Evolutionary conservation across 768 basidiomycete species (phyloP).

Genomic region (Myochromella boudieri): DNA sequence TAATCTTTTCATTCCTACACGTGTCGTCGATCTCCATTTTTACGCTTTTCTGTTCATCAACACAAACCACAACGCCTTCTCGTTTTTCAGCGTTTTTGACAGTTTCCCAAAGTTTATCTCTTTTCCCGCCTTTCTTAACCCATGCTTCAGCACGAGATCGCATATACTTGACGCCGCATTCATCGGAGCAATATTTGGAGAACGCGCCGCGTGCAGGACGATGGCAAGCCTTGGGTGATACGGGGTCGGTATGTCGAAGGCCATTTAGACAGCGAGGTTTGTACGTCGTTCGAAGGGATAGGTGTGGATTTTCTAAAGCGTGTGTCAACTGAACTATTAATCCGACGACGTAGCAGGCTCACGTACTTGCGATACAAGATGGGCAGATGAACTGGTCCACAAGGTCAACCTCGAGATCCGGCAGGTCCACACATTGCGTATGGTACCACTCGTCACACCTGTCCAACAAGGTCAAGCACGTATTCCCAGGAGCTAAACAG

Average conservation of each 20-base stretch:
- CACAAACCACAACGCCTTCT: conserved; percentile 65
- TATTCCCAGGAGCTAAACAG: not conserved
- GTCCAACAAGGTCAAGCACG: conserved; percentile 1
- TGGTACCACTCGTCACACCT: conserved; percentile 98
- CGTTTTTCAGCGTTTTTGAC: conserved; percentile 69
- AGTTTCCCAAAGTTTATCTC: conserved; percentile 68
- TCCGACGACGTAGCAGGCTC: not conserved
- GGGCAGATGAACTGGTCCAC: conserved; percentile 94
- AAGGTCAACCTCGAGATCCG: conserved; percentile 79
- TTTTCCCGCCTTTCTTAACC: conserved; percentile 61
- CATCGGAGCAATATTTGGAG: conserved; percentile 91
- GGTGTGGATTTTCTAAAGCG: conserved; percentile 52
- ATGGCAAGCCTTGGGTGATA: conserved; percentile 69
- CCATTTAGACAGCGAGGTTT: conserved; percentile 78
- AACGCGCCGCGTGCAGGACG: conserved; percentile 78
- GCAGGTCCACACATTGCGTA: conserved; percentile 79
- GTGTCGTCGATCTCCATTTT: conserved; percentile 24
- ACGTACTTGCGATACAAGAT: conserved; percentile 71
- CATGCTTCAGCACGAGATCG: conserved; percentile 60
- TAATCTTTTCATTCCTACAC: conserved; percentile 22
- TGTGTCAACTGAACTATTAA: not conserved
- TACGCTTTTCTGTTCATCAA: conserved; percentile 25
- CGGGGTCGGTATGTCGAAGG: conserved; percentile 59
- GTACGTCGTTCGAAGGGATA: conserved; percentile 73
- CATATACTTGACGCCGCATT: conserved; percentile 80